Evolutionary conservation across 1,284 basidiomycete species (phyloP), one percentile per base, ranked within the genome.

Genomic region (Puccinia sorghi): DNA sequence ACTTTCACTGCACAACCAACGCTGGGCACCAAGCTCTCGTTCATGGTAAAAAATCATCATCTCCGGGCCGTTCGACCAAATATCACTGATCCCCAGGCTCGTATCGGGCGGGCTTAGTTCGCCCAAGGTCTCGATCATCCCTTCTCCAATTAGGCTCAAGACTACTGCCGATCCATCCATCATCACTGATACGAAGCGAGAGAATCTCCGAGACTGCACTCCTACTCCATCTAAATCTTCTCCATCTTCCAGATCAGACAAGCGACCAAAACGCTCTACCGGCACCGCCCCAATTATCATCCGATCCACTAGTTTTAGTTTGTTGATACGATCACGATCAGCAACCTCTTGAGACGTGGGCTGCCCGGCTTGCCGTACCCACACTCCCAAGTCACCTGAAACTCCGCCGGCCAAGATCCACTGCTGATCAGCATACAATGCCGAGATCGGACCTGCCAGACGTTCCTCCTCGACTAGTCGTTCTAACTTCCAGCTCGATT

Each of bases 61-160:
- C n/a, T 73, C 72, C 22, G 72, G 46, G 12, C 72, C 72, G 41
- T 73, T 73, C 22, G 72, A 73, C 72, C 72, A 73, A 20, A 73
- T 41, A 43, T 73, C 57, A 63, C 56, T 63, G 57, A 73, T 43
- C 22, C 72, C 72, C 22, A 61, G 17, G 13, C 37, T 73, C 13
- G 54, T 27, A 39, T 59, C 72, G 22, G 56, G 27, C 12, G 72
- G 72, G 9, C 39, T 7, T 27, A 73, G 41, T 50, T 73, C 41
- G 17, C 46, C 72, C 13, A 59, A n/a, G 13, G 48, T 32, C 20
- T 73, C 54, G 57, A 63, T 37, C 39, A 39, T 59, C n/a, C 69
- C 69, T 46, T 70, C 67, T 22, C 7, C 46, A 48, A 61, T 27
- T 27, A 73, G 17, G n/a, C 25, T 73, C 8, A 50, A 61, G 13